Conservation (phyloP, 345 rosid species). For the Noccaea caerulescens region DNA sequence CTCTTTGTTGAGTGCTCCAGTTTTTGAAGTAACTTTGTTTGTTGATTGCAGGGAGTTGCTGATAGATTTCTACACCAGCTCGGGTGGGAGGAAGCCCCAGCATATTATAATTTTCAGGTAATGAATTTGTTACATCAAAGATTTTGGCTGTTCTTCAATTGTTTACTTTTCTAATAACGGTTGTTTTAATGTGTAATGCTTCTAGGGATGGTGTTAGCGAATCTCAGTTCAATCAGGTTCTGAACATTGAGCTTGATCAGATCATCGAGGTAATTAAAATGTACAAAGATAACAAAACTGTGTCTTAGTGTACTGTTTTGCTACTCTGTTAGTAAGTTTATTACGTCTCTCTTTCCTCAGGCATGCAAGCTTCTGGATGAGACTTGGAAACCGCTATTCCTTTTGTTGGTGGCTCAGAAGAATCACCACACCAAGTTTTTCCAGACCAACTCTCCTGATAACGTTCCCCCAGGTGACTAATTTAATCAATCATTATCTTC, state of each 20-base stretch:
- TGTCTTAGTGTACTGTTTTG: background rate
- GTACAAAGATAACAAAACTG: background rate
- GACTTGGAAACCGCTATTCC: conserved; percentile 67
- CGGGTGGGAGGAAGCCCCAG: conserved; percentile 82
- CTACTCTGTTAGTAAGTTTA: background rate
- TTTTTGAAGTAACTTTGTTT: background rate
- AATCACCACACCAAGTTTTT: conserved; percentile 90
- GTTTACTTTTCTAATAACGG: background rate
- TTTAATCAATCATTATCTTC: background rate
- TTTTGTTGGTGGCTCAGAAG: conserved; percentile 84
- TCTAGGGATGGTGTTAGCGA: conserved; percentile 92
- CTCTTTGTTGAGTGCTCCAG: background rate
- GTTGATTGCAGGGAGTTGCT: conserved; percentile 63
- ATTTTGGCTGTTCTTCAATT: background rate
- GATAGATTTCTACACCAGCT: conserved; percentile 78
- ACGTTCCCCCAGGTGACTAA: conserved; percentile 85
- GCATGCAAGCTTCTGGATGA: conserved; percentile 76
- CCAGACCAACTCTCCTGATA: conserved; percentile 60
- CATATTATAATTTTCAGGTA: conserved; percentile 93
- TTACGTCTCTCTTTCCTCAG: conserved; percentile 48
- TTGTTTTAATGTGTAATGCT: conserved; percentile 18
- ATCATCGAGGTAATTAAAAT: conserved; percentile 63
- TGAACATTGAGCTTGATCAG: conserved; percentile 81
- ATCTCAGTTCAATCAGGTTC: conserved; percentile 89
- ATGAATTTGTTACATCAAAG: background rate